phyloP scores from a whole-genome alignment of 2,329 filamentous ascomycete genomes.

The Xylaria sp. region DNA sequence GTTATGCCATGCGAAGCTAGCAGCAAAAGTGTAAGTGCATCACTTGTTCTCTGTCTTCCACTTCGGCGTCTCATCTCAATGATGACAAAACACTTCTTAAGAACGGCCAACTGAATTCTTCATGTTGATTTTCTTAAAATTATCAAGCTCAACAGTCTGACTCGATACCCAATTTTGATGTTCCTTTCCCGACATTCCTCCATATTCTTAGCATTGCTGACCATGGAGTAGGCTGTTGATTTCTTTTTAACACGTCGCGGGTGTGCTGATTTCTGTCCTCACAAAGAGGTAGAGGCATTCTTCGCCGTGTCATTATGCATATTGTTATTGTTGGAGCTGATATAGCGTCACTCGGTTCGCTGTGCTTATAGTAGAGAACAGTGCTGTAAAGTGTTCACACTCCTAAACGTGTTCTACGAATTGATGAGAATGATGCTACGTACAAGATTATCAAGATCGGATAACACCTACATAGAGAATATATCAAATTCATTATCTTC shows the following conservation, averaged over 20 bases:
- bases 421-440: too few species aligned
- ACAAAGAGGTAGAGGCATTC: too few species aligned
- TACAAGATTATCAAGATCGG: too few species aligned
- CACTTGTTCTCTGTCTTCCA: background rate
- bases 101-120: constrained; percentile 67
- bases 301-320: too few species aligned
- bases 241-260: background rate
- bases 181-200: constrained; percentile 5
- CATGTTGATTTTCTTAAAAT: constrained; percentile 57
- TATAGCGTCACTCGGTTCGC: too few species aligned
- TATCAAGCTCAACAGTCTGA: constrained; percentile 71
- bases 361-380: too few species aligned
- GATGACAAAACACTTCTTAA: constrained; percentile 64
- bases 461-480: too few species aligned
- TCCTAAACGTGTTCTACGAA: too few species aligned
- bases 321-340: too few species aligned
- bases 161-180: constrained; percentile 9
- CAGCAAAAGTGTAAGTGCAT: constrained; percentile 20
- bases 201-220: constrained; percentile 16
- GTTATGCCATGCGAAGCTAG: background rate
- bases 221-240: constrained; percentile 10
- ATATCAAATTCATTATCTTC: too few species aligned
- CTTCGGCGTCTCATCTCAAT: constrained; percentile 14
- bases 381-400: too few species aligned
- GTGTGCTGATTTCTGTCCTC: background rate